Evolutionary conservation across 140 eudicot species (phyloP).

Genomic region (Cichorium intybus): DNA sequence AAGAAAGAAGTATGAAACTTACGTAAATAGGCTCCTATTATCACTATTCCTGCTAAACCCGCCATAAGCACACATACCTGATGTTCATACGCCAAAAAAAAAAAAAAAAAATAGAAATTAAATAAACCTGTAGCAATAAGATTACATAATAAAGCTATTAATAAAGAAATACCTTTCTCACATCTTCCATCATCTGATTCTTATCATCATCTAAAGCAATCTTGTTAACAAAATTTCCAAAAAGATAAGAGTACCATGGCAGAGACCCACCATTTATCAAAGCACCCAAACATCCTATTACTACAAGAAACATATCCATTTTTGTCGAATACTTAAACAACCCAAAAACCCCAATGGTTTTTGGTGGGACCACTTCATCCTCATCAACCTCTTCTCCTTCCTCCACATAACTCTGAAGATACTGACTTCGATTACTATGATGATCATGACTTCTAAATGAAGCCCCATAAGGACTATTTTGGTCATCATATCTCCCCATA

Average conservation of each 20-base stretch:
- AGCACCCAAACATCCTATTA: conserved; percentile 79
- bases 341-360: conserved; percentile 47
- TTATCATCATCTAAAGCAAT: conserved; percentile 46
- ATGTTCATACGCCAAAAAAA: conserved; percentile 4
- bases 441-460: conserved; percentile 27
- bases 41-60: conserved; percentile 59
- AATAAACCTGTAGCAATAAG: neutral
- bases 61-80: conserved; percentile 73
- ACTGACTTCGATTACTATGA: conserved; percentile 11
- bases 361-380: conserved; percentile 44
- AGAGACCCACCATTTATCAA: conserved; percentile 76
- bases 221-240: conserved; percentile 67
- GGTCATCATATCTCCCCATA: conserved; percentile 16
- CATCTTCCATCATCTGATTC: conserved; percentile 60
- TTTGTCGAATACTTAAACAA: conserved; percentile 65
- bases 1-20: conserved; percentile 15
- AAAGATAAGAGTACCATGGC: conserved; percentile 79
- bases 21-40: conserved; percentile 82
- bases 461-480: conserved; percentile 27
- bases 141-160: neutral
- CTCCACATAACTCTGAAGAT: conserved; percentile 25
- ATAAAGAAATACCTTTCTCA: conserved; percentile 38
- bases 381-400: conserved; percentile 38
- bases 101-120: neutral
- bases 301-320: conserved; percentile 45